Conservation (phyloP, 345 rosid genomes). For the Moringa oleifera region DNA sequence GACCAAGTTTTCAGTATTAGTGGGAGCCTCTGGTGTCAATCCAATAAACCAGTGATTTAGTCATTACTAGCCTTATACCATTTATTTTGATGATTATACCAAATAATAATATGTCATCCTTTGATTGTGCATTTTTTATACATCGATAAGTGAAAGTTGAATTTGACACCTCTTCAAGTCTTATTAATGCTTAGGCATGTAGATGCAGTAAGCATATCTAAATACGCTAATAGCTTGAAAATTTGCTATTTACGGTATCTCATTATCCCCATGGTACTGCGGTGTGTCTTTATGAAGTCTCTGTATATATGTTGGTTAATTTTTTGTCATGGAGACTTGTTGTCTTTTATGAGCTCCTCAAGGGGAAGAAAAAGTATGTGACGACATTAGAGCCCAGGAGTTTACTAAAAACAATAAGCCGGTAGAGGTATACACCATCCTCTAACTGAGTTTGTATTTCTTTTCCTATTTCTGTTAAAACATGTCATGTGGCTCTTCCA, state of each 20-base stretch:
- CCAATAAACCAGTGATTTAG: neutral
- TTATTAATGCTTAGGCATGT: neutral
- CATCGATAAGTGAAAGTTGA: no score
- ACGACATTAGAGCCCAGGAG: no score
- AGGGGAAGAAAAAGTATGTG: no score
- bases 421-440: conserved; percentile 20
- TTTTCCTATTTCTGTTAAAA: conserved; percentile 15
- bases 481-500: conserved; percentile 23
- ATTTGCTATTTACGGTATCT: neutral
- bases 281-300: no score
- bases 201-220: neutral
- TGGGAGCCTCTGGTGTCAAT: neutral
- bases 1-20: neutral
- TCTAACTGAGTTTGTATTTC: conserved; percentile 16
- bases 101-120: no score
- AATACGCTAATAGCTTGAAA: no score
- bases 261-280: no score
- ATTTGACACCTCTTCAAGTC: neutral
- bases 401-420: neutral
- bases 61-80: neutral
- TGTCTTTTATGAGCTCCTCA: no score
- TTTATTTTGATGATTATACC: neutral
- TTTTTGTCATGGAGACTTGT: no score
- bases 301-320: no score
- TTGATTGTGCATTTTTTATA: no score